Evolutionary conservation across 2,329 filamentous ascomycete genomes (phyloP).

Genomic region (Didymella keratinophila): DNA sequence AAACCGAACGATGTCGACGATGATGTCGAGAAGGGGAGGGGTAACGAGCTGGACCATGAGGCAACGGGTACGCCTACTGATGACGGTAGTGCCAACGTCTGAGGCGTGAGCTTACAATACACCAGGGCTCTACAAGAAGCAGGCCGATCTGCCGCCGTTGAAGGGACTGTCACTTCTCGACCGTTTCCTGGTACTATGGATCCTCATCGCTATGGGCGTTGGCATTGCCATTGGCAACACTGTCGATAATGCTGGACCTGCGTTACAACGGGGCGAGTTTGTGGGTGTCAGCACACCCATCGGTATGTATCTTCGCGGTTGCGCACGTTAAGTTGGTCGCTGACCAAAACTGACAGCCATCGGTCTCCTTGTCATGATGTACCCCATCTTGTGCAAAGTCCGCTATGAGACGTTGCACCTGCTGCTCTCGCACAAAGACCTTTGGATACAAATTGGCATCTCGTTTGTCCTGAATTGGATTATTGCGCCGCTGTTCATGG

Average conservation of each 20-base stretch:
- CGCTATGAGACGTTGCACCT: slow-evolving; percentile 77
- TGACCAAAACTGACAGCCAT: slow-evolving; percentile 62
- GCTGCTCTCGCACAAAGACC: slow-evolving; percentile 64
- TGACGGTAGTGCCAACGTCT: not conserved
- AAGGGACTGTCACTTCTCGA: slow-evolving; percentile 56
- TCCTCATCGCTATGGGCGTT: slow-evolving; percentile 77
- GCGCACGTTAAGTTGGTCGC: not conserved
- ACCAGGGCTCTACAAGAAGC: slow-evolving; percentile 8
- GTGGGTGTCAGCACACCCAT: slow-evolving; percentile 75
- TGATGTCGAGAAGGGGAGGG: slow-evolving; percentile 25
- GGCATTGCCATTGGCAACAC: slow-evolving; percentile 82
- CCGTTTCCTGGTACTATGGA: slow-evolving; percentile 65
- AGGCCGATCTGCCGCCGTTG: slow-evolving; percentile 35
- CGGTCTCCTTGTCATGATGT: slow-evolving; percentile 91
- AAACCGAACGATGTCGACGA: not conserved
- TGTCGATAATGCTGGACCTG: slow-evolving; percentile 66
- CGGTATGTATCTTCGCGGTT: slow-evolving; percentile 52
- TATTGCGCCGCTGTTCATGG: slow-evolving; percentile 82
- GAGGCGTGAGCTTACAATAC: not conserved
- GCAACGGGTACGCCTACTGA: slow-evolving; percentile 4
- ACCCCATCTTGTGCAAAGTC: slow-evolving; percentile 88
- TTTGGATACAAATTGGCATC: slow-evolving; percentile 83
- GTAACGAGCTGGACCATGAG: not conserved
- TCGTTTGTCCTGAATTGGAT: slow-evolving; percentile 84
- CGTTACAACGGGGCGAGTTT: slow-evolving; percentile 74